These are phyloP conservation scores for Plectranthus barbatus DNA, from an alignment of 257 asterid species.

Conservation along the genomic window DNA sequence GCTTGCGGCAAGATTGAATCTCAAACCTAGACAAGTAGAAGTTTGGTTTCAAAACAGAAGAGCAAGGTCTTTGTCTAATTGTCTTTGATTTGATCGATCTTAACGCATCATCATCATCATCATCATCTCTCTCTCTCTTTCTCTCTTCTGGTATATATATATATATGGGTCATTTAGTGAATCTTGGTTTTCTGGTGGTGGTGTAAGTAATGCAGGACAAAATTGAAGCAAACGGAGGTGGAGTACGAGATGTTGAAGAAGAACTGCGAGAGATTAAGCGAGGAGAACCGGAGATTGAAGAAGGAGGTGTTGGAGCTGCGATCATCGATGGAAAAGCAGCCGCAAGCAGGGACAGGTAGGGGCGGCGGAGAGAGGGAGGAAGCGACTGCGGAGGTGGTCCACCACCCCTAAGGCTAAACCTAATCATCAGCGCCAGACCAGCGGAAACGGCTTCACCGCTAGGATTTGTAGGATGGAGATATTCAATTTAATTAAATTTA, in stretches of 20 bases:
- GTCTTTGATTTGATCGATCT: no score
- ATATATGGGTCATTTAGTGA: no score
- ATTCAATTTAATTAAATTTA: no score
- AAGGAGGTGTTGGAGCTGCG: conserved; percentile 48
- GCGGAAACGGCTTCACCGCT: conserved; percentile 18
- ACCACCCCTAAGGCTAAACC: conserved; percentile 14
- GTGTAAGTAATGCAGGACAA: conserved; percentile 58
- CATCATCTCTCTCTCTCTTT: no score
- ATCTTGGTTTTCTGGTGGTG: no score
- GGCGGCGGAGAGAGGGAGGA: conserved; percentile 23
- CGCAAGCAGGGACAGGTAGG: conserved; percentile 21
- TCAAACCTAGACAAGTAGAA: conserved; percentile 65
- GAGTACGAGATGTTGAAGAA: conserved; percentile 63
- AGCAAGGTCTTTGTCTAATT: conserved; percentile 41
- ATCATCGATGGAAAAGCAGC: conserved; percentile 20
- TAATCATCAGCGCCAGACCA: no score
- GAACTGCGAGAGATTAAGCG: conserved; percentile 39
- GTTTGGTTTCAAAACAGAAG: conserved; percentile 83
- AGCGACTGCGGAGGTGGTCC: conserved; percentile 28
- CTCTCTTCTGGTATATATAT: no score
- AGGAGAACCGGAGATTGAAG: conserved; percentile 52
- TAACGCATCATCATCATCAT: no score
- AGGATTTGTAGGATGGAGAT: conserved; percentile 24
- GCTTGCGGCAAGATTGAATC: conserved; percentile 50
- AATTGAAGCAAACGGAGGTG: conserved; percentile 75